Evolutionary conservation across 768 basidiomycete genomes (phyloP).

Genomic region (Hypholoma fasciculare): DNA sequence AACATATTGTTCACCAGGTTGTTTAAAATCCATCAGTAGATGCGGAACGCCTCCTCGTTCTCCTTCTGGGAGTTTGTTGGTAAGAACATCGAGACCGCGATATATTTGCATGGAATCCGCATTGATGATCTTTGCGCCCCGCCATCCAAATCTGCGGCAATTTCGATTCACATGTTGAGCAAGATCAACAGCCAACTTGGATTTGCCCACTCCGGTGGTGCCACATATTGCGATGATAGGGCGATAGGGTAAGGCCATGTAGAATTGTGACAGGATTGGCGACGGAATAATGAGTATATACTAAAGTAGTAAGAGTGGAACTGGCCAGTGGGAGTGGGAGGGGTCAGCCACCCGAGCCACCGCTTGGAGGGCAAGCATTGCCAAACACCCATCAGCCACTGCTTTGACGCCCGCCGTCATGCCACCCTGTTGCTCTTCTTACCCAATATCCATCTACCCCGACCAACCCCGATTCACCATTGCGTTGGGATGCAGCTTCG

Average conservation of each 20-base stretch:
- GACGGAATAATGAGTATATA: too few relatives aligned
- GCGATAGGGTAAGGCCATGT: slow-evolving; percentile 39
- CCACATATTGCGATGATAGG: slow-evolving; percentile 88
- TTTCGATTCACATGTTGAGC: slow-evolving; percentile 57
- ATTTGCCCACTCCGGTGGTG: slow-evolving; percentile 96
- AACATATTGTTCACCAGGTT: slow-evolving; percentile 84
- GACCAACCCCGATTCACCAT: too few relatives aligned
- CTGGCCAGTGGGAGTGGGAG: too few relatives aligned
- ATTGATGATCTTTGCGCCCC: slow-evolving; percentile 80
- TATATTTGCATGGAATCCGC: slow-evolving; percentile 99
- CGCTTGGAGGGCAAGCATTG: too few relatives aligned
- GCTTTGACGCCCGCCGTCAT: too few relatives aligned
- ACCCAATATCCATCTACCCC: too few relatives aligned
- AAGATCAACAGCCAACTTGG: slow-evolving; percentile 86
- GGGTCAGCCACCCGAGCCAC: too few relatives aligned
- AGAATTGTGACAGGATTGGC: too few relatives aligned
- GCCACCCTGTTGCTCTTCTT: too few relatives aligned
- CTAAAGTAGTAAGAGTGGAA: too few relatives aligned
- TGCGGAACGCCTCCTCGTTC: slow-evolving; percentile 86
- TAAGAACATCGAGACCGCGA: slow-evolving; percentile 86
- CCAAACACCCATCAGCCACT: too few relatives aligned
- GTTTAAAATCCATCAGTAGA: slow-evolving; percentile 85
- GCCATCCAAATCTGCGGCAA: slow-evolving; percentile 41
- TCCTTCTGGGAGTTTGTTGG: slow-evolving; percentile 82
- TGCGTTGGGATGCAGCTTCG: too few relatives aligned